phyloP scores from a whole-genome alignment of 352 stramenopile species.

The Blastocystis sp. region DNA sequence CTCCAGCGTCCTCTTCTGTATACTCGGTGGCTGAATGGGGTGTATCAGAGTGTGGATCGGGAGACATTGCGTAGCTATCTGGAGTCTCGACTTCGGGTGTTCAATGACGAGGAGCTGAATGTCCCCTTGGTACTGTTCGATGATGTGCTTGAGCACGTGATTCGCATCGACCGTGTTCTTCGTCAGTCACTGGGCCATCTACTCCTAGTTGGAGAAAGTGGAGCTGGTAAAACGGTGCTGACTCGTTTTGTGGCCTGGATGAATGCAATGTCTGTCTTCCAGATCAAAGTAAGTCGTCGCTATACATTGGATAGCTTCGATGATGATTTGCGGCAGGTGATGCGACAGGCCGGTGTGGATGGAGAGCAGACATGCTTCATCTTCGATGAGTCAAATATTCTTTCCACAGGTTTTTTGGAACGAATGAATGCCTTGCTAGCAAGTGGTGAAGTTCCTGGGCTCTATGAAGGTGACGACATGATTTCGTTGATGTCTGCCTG shows the following conservation, averaged over 20 bases:
- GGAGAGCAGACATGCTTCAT: slow-evolving; percentile 99
- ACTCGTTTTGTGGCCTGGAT: slow-evolving; percentile 99
- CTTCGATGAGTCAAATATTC: slow-evolving; percentile 98
- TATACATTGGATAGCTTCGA: slow-evolving; percentile 99
- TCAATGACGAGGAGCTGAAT: slow-evolving; percentile 96
- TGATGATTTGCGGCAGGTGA: slow-evolving; percentile 91
- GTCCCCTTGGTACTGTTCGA: slow-evolving; percentile 99
- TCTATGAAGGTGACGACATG: slow-evolving; percentile 99
- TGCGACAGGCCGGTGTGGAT: slow-evolving; percentile 91
- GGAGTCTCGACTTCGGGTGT: slow-evolving; percentile 87
- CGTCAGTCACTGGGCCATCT: slow-evolving; percentile 95
- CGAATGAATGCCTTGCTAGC: slow-evolving; percentile 99
- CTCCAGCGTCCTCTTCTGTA: slow-evolving; percentile 85
- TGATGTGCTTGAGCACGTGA: slow-evolving; percentile 95
- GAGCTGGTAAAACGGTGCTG: slow-evolving; percentile 96
- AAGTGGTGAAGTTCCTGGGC: slow-evolving; percentile 94
- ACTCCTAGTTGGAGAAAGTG: slow-evolving; percentile 93
- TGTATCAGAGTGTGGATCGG: slow-evolving; percentile 85
- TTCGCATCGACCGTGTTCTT: slow-evolving; percentile 93
- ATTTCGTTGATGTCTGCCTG: slow-evolving; percentile 88
- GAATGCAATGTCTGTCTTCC: slow-evolving; percentile 98
- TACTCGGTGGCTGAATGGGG: slow-evolving; percentile 92
- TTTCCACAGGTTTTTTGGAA: slow-evolving; percentile 96
- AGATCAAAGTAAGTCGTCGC: slow-evolving; percentile 94
- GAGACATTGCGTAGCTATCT: slow-evolving; percentile 90